Conservation (phyloP, 176 grass and related monocot genomes). For the Aegilops longissima region DNA sequence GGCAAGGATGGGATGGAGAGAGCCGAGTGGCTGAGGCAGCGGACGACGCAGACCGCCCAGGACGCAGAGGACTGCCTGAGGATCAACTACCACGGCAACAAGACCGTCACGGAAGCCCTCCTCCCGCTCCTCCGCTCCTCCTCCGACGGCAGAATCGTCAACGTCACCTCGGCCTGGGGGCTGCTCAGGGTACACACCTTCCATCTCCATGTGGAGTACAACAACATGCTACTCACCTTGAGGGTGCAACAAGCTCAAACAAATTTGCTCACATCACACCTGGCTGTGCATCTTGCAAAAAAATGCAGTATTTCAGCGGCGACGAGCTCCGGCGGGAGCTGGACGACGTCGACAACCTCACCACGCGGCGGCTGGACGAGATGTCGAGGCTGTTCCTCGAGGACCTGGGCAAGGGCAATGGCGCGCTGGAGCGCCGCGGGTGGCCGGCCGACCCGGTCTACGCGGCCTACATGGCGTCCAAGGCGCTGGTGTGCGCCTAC, state of each 20-base stretch:
- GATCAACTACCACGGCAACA: conserved; percentile 59
- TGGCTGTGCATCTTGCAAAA: not conserved
- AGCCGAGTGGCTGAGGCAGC: conserved; percentile 25
- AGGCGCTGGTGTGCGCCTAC: conserved; percentile 50
- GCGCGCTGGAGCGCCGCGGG: conserved; percentile 17
- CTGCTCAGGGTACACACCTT: conserved; percentile 31
- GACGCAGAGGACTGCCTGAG: conserved; percentile 48
- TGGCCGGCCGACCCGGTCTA: conserved; percentile 9
- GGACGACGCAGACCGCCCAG: conserved; percentile 28
- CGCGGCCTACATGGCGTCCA: conserved; percentile 57
- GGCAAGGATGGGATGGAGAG: not conserved
- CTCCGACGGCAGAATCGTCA: conserved; percentile 48
- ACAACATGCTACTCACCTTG: no score
- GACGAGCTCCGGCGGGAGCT: conserved; percentile 25
- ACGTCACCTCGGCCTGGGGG: conserved; percentile 35
- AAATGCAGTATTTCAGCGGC: conserved; percentile 36
- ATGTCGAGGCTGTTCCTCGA: conserved; percentile 34
- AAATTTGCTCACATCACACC: no score
- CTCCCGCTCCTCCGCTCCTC: conserved; percentile 48
- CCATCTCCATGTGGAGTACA: no score
- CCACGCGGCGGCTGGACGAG: conserved; percentile 18
- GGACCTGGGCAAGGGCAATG: conserved; percentile 29
- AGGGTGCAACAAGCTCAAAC: no score
- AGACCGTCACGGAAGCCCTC: conserved; percentile 48
- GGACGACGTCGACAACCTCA: not conserved